A percentile compares a stretch with the other conserved stretches of the same genome.
These are phyloP conservation scores for Boletus sp. DNA, from an alignment of 1,284 basidiomycete genomes.

Conservation along the genomic window DNA sequence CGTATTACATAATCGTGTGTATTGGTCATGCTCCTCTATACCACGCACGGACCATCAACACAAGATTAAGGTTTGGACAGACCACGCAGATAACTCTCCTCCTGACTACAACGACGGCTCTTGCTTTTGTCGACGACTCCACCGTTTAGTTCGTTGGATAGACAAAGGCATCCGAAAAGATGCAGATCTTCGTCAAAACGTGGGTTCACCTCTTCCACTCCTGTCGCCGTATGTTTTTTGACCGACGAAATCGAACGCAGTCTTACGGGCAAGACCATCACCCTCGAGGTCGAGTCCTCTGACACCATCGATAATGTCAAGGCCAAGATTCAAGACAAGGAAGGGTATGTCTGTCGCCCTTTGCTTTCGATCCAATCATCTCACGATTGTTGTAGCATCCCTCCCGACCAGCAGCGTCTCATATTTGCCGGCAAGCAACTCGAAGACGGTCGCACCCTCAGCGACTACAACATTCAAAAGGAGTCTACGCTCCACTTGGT, in stretches of 20 bases:
- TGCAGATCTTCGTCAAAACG: conserved; percentile 98
- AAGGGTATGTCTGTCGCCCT: conserved; percentile 56
- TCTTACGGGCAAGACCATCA: conserved; percentile 84
- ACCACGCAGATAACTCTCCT: conserved; percentile 18
- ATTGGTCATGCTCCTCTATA: conserved; percentile 18
- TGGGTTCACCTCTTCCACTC: conserved; percentile 36
- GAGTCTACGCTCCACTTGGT: conserved; percentile 96
- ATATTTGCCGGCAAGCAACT: conserved; percentile 99
- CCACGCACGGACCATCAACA: conserved; percentile 47
- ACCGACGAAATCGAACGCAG: conserved; percentile 36
- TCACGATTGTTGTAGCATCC: conserved; percentile 54
- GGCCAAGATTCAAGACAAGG: conserved; percentile 95
- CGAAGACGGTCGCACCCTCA: conserved; percentile 88
- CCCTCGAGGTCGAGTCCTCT: conserved; percentile 28
- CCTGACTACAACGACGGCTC: conserved; percentile 34
- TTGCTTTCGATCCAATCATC: neutral
- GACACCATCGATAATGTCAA: conserved; percentile 95
- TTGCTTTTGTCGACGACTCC: conserved; percentile 85
- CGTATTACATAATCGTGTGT: conserved; percentile 6
- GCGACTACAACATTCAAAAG: conserved; percentile 94
- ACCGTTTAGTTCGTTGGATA: conserved; percentile 80
- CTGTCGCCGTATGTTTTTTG: neutral
- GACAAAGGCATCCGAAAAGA: conserved; percentile 67
- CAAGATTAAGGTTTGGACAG: conserved; percentile 30
- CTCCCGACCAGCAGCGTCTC: conserved; percentile 94